Percentiles rank a stretch among this genome's conserved stretches.
Conservation (phyloP, 2,329 filamentous ascomycete genomes). For the Tolypocladium nubicola region DNA sequence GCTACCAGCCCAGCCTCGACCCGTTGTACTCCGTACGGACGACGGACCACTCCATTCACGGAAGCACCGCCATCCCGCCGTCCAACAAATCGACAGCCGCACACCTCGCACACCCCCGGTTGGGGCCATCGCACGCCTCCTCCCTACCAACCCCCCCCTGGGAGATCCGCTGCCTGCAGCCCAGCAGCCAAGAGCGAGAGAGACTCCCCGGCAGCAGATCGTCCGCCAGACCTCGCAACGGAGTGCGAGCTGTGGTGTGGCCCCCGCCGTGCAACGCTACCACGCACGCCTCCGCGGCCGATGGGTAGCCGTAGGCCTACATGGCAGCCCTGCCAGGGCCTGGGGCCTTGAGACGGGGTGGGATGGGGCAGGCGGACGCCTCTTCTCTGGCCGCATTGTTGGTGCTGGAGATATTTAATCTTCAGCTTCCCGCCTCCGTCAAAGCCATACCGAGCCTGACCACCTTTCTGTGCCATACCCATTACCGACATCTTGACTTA, state of each 20-base stretch:
- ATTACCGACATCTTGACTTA: neutral
- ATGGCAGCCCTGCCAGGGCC: slow-evolving; percentile 3
- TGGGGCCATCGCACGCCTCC: neutral
- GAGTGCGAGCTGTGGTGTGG: neutral
- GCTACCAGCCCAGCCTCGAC: neutral
- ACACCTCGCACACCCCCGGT: neutral
- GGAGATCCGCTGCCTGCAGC: neutral
- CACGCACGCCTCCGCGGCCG: neutral
- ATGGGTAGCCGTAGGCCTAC: neutral
- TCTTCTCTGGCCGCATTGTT: slow-evolving; percentile 2
- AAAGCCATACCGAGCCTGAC: slow-evolving; percentile 8
- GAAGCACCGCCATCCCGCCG: slow-evolving; percentile 1
- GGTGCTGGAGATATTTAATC: slow-evolving; percentile 19
- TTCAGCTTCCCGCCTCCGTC: slow-evolving; percentile 11
- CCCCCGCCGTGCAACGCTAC: slow-evolving; percentile 3
- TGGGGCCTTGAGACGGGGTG: slow-evolving; percentile 1
- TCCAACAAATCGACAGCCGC: neutral
- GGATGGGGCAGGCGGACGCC: neutral
- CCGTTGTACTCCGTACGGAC: neutral
- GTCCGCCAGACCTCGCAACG: neutral
- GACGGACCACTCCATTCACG: neutral
- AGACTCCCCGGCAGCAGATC: slow-evolving; percentile 1
- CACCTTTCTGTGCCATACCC: neutral
- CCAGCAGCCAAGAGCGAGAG: neutral
- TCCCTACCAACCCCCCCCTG: slow-evolving; percentile 1